These are phyloP conservation scores for Carnegiea gigantea DNA, from an alignment of 179 eudicot species.

Conservation along the genomic window DNA sequence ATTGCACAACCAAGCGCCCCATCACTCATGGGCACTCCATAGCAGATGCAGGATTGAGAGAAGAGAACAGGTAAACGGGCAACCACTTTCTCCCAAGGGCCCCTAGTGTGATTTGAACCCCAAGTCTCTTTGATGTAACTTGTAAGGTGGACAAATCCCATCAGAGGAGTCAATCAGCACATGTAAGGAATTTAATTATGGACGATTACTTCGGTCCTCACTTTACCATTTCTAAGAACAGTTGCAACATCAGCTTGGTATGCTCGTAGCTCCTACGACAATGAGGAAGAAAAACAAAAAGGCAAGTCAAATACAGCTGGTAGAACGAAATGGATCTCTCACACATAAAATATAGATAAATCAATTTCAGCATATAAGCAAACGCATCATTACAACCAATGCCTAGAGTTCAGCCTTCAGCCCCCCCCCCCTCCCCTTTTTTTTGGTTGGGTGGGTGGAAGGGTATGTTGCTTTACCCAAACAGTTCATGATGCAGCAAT, in stretches of 20 bases:
- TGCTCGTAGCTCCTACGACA: slow-evolving; percentile 86
- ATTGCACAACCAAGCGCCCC: not conserved
- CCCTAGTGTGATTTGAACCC: not conserved
- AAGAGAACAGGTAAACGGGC: not conserved
- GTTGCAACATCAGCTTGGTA: slow-evolving; percentile 99
- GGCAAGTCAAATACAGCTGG: not conserved
- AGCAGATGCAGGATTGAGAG: not conserved
- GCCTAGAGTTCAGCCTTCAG: not conserved
- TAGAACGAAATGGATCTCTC: not conserved
- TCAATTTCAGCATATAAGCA: not conserved
- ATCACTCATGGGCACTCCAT: not conserved
- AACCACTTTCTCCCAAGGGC: not conserved
- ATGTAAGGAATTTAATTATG: not conserved
- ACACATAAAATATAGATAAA: not conserved
- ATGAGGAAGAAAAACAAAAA: slow-evolving; percentile 11
- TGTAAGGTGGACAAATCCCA: not conserved
- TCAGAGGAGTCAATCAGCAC: not conserved
- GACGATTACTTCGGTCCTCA: not conserved
- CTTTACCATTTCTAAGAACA: slow-evolving; percentile 88
- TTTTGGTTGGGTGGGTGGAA: no score
- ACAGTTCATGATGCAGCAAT: not conserved
- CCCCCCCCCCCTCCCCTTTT: no score
- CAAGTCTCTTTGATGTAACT: not conserved
- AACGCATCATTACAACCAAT: not conserved
- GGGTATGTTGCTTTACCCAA: not conserved